Base-by-base conservation (phyloP, 2,329 filamentous ascomycete genomes). In the Macrophomina tecta region DNA sequence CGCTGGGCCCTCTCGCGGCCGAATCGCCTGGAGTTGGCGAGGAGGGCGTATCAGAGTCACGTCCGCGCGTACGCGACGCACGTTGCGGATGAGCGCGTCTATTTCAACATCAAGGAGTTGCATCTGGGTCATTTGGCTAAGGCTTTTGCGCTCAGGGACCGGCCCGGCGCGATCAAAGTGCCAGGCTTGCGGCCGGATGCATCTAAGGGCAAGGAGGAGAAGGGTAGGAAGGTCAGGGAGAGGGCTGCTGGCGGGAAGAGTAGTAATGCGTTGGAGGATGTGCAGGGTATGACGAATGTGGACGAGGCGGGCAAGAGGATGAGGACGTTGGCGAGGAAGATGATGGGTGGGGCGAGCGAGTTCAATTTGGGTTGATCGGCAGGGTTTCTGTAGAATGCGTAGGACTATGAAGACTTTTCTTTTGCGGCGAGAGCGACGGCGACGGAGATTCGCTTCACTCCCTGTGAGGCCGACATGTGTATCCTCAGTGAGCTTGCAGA, bases 61-160 rank as follows among this genome's bases (percentile, higher is more conserved):
- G 90, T 99, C 65, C 87, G 95, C 65, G 95, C 95, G 0, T 99
- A 99, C 77, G 93, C 95, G 2, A 99, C 95, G 0, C 95, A 99
- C 78, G 87, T 94, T 34, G 90, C 91, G 36, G 89, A 90, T 51
- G 95, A 99, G 81, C 86, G 95, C 63, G 83, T 84, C 63, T 94
- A 91, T 76, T 99, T 99, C 77, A 92, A 98, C 77, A 96, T 97
- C 79, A 93, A 92, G 68, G 88, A 92, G 73, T 82, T 99, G 55
- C 95, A 99, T 77, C 82, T 98, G 7, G 95, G 95, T 3, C 95
- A 99, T 82, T 83, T 95, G 70, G 94, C 94, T 7, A 99, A 99
- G 83, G 92, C 91, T 32, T 99, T 97, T 76, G 95, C 90, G 1
- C 81, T 99, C 71, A 86, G 96, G 70, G 95, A 99, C 77, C 89